These are phyloP conservation scores for Irpex sp. DNA, from an alignment of 1,284 basidiomycete genomes.

Conservation along the genomic window DNA sequence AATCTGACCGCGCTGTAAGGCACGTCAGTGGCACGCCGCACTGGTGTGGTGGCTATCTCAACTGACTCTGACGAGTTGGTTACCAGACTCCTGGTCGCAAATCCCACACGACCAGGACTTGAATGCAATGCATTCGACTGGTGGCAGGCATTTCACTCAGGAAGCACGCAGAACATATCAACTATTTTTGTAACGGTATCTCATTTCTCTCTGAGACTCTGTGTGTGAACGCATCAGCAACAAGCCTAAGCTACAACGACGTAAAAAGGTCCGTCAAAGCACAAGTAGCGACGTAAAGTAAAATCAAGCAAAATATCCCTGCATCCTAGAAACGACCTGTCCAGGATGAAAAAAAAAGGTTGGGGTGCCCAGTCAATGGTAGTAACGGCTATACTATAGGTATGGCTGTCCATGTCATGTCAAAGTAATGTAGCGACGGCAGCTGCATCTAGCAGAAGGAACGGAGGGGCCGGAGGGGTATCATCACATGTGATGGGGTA, in stretches of 20 bases:
- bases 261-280: not conserved
- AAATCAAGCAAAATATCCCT: not conserved
- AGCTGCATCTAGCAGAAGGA: not conserved
- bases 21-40: not conserved
- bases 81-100: too few relatives aligned
- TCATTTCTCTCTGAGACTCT: not conserved
- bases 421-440: not conserved
- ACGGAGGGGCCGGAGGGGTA: not conserved
- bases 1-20: not conserved
- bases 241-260: not conserved
- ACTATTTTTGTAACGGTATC: not conserved
- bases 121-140: not conserved
- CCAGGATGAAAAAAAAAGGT: not conserved
- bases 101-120: too few relatives aligned
- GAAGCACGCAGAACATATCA: too few relatives aligned
- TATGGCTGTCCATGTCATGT: not conserved
- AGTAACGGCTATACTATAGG: not conserved
- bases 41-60: not conserved
- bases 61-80: not conserved
- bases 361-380: not conserved
- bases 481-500: not conserved
- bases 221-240: not conserved
- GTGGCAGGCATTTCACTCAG: too few relatives aligned
- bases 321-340: slow-evolving; percentile 1
- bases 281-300: not conserved